Conservation (phyloP, 2,329 filamentous ascomycete genomes). For the Endothia cerciana region DNA sequence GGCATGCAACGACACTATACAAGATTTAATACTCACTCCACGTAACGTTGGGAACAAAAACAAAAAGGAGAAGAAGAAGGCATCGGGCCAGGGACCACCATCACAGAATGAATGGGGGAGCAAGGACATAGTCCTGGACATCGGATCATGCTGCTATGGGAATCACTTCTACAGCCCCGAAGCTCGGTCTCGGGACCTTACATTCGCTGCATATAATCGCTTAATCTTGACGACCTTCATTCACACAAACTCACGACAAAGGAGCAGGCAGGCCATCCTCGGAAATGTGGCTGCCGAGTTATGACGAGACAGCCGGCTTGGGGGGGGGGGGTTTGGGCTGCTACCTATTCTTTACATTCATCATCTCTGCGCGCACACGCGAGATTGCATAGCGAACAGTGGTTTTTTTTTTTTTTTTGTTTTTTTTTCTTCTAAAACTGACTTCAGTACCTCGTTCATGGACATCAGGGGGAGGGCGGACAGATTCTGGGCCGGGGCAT, state of each 20-base stretch:
- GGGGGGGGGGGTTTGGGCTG: background rate
- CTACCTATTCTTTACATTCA: background rate
- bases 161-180: background rate
- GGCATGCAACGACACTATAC: background rate
- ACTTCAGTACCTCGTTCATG: background rate
- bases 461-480: background rate
- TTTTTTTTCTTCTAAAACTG: background rate
- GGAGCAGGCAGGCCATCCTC: conserved; percentile 12
- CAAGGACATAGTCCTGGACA: background rate
- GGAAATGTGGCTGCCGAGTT: conserved; percentile 7
- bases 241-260: conserved; percentile 6
- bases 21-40: background rate
- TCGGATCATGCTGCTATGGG: conserved; percentile 4
- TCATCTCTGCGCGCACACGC: background rate
- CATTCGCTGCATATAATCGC: conserved; percentile 18
- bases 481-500: background rate
- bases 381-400: conserved; percentile 12
- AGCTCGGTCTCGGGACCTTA: background rate
- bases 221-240: conserved; percentile 17
- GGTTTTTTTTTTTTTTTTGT: background rate
- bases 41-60: conserved; percentile 2
- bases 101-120: background rate
- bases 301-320: conserved; percentile 6
- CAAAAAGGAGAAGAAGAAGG: background rate
- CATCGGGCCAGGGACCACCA: background rate